Evolutionary conservation across 2,329 filamentous ascomycete genomes (phyloP), one percentile per base, ranked within the genome.

Genomic region (Bretziella fagacearum): DNA sequence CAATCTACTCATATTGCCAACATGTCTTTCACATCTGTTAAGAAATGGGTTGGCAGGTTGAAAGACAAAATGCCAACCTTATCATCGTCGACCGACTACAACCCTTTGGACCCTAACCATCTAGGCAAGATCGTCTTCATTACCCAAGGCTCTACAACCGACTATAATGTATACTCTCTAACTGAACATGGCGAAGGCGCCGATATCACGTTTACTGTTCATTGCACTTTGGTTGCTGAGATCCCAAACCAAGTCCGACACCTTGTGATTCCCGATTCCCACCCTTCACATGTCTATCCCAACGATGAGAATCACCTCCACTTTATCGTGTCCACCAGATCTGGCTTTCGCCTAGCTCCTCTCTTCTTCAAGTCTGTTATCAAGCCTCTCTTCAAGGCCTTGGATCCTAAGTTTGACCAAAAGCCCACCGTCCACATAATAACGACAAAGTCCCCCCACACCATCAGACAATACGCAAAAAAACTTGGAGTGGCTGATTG

Each of bases 301-400:
- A 20, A 15, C 15, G 13, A 51, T n/a, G 40, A 44, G 4, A 40
- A 47, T 15, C 23, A 60, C 10, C 58, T 79, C n/a, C 70, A 83
- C 54, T 65, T 85, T 15, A 59, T 87, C 18, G 67, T 86, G 15
- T 86, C 81, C 1, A 77, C 71, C 0, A 65, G 65, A 17, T 83
- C 82, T 0, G 82, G 82, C 11, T 71, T 70, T 1, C 70, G 74
- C 1, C 64, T 66, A 11, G 77, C 80, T 0, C 20, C 40, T 37
- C 30, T 30, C 27, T 42, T 32, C 22, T 47, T 46, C 42, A 18
- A 50, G 23, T 25, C 42, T 8, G 48, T 42, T 35, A n/a, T 51
- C 18, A 23, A 27, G 32, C 40, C 42, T 17, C 36, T 45, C 4
- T 22, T 15, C 25, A 1, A 30, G 47, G 26, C 25, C 54, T 50